Conservation (phyloP, 768 basidiomycete genomes). For the Kondoa subrosea region DNA sequence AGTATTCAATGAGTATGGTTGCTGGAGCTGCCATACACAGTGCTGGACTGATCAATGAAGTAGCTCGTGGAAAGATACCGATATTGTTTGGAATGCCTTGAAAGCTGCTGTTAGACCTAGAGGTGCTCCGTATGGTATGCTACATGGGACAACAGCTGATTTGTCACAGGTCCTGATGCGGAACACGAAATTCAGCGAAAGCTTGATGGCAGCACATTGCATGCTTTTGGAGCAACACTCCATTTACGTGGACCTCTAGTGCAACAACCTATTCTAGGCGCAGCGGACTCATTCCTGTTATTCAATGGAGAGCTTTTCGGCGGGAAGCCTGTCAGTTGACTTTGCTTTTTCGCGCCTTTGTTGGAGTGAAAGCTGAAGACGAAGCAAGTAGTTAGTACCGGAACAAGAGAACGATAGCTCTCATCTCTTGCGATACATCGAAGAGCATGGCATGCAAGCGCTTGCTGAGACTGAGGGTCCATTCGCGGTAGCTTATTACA, state of each 20-base stretch:
- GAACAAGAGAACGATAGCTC: slow-evolving; percentile 56
- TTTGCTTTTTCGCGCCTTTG: neutral
- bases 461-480: slow-evolving; percentile 60
- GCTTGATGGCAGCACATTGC: neutral
- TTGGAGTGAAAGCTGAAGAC: neutral
- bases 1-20: neutral
- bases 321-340: neutral
- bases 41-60: too few species aligned
- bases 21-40: too few species aligned
- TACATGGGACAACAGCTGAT: neutral
- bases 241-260: neutral
- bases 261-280: neutral
- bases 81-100: neutral
- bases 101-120: neutral
- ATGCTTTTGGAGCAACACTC: neutral
- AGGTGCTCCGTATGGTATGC: neutral
- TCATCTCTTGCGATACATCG: slow-evolving; percentile 37
- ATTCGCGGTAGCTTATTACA: slow-evolving; percentile 69
- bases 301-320: slow-evolving; percentile 8
- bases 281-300: neutral
- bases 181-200: neutral
- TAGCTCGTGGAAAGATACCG: too few species aligned
- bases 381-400: neutral
- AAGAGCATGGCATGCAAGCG: slow-evolving; percentile 36
- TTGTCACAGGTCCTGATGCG: neutral